phyloP scores from a whole-genome alignment of 352 stramenopile genomes.

The Globisporangium paroecandrum region DNA sequence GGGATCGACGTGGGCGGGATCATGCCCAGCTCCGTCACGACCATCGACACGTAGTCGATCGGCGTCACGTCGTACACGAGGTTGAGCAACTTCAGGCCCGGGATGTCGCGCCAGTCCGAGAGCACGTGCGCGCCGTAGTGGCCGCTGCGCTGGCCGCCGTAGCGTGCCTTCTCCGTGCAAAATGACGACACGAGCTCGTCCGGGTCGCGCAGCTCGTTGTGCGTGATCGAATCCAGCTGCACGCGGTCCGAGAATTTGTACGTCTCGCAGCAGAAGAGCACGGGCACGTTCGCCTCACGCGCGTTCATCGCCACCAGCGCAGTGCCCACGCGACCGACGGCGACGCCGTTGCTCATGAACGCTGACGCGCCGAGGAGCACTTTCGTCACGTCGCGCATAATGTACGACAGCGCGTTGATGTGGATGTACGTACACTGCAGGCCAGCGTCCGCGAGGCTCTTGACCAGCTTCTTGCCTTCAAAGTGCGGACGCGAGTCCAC shows the following conservation, averaged over 20 bases:
- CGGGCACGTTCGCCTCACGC: constrained; percentile 89
- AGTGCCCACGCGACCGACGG: constrained; percentile 89
- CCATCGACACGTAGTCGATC: constrained; percentile 94
- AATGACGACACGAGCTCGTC: constrained; percentile 78
- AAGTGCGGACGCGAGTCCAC: constrained; percentile 90
- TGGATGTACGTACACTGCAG: constrained; percentile 92
- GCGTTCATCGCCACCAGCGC: constrained; percentile 92
- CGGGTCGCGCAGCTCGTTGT: constrained; percentile 97
- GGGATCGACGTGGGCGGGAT: constrained; percentile 97
- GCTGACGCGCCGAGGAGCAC: constrained; percentile 93
- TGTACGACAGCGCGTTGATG: constrained; percentile 94
- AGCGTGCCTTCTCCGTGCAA: constrained; percentile 48
- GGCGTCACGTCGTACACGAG: constrained; percentile 96
- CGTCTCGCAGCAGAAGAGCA: constrained; percentile 98
- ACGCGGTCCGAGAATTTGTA: constrained; percentile 97
- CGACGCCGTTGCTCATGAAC: constrained; percentile 95
- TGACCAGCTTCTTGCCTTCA: constrained; percentile 81
- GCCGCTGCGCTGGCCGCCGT: constrained; percentile 15
- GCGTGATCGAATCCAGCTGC: constrained; percentile 96
- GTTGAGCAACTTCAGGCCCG: constrained; percentile 78
- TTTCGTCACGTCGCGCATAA: constrained; percentile 96
- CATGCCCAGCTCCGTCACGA: constrained; percentile 98
- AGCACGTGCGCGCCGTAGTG: constrained; percentile 54
- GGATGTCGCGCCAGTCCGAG: constrained; percentile 74
- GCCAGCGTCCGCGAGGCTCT: constrained; percentile 57